A percentile compares a stretch with the other conserved stretches of the same genome.
These are phyloP conservation scores for Neurospora intermedia DNA, from an alignment of 495 filamentous ascomycete genomes.

Conservation along the genomic window DNA sequence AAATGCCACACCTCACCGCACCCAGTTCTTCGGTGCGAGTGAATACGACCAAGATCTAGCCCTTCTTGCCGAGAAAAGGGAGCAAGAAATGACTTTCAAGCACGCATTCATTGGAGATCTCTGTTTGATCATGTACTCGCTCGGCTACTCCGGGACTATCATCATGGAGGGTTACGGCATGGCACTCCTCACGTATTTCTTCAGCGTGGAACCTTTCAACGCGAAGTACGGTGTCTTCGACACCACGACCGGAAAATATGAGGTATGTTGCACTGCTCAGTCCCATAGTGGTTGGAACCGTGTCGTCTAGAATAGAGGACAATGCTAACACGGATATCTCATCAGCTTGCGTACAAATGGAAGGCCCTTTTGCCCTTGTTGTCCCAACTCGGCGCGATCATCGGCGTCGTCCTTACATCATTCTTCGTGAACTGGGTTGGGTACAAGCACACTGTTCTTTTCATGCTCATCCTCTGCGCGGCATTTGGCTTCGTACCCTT, in stretches of 20 bases:
- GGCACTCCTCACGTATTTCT: constrained; percentile 33
- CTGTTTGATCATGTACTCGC: constrained; percentile 16
- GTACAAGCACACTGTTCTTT: constrained; percentile 44
- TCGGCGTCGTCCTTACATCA: constrained; percentile 55
- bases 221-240: constrained; percentile 40
- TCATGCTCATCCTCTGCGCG: constrained; percentile 33
- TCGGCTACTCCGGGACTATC: constrained; percentile 22
- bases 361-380: constrained; percentile 28
- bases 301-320: constrained; percentile 35
- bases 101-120: constrained; percentile 12
- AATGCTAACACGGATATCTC: neutral
- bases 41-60: constrained; percentile 13
- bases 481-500: constrained; percentile 46
- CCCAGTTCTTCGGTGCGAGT: neutral
- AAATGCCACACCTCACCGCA: neutral
- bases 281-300: constrained; percentile 28
- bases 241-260: constrained; percentile 8
- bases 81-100: constrained; percentile 13
- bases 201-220: constrained; percentile 39
- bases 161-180: constrained; percentile 27
- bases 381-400: constrained; percentile 32
- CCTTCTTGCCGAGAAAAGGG: constrained; percentile 4
- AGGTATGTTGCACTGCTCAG: constrained; percentile 8
- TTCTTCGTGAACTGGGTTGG: constrained; percentile 51
- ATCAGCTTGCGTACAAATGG: constrained; percentile 38